phyloP scores from a whole-genome alignment of 2,329 filamentous ascomycete species.

The Fusarium pilosicola region DNA sequence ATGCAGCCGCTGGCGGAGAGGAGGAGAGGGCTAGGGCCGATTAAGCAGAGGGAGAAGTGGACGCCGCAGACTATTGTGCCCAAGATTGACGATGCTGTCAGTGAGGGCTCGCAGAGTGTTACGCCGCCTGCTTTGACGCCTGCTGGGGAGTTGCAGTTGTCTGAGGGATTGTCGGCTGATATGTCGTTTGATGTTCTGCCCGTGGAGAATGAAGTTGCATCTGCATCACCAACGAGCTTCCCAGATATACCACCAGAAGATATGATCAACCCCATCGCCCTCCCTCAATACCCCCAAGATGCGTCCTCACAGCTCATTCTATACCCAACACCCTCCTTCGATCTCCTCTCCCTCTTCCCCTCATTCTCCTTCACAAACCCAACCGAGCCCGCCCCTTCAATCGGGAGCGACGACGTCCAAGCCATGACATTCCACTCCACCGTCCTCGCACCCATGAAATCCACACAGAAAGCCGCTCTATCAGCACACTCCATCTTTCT shows the following conservation, averaged over 20 bases:
- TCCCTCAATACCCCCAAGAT: background rate
- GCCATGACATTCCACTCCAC: conserved; percentile 18
- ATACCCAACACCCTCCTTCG: conserved; percentile 5
- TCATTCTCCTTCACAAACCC: conserved; percentile 10
- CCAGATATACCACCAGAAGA: background rate
- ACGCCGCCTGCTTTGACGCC: background rate
- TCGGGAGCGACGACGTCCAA: conserved; percentile 10
- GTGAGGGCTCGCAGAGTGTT: background rate
- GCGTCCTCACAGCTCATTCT: background rate
- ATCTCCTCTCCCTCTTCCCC: background rate
- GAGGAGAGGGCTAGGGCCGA: background rate
- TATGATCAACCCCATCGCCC: background rate
- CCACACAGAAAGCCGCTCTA: background rate
- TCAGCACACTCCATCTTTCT: conserved; percentile 16
- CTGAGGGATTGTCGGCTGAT: accelerated
- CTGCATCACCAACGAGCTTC: background rate
- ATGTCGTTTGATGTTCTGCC: background rate
- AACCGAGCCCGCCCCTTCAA: conserved; percentile 1
- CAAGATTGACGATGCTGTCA: background rate
- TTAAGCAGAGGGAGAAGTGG: conserved; percentile 2
- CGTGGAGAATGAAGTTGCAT: accelerated
- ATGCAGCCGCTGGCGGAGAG: conserved; percentile 1
- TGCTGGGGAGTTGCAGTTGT: background rate
- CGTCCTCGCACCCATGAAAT: conserved; percentile 14
- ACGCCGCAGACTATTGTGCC: background rate